These are phyloP conservation scores for Lactarius indigo DNA, from an alignment of 768 basidiomycete species.

Conservation along the genomic window DNA sequence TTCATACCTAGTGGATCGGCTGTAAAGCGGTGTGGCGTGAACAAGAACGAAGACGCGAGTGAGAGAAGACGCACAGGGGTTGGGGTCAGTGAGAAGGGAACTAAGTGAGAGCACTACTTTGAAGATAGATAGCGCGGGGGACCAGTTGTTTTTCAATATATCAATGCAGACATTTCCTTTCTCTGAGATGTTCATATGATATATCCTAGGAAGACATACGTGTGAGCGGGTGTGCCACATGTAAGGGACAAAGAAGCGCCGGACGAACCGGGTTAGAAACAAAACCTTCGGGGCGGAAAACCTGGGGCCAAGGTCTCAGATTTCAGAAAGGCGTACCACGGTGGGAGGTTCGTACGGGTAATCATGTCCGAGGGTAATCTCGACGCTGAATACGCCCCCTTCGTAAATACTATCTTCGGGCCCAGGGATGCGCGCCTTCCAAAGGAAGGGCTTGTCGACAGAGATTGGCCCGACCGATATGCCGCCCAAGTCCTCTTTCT, in stretches of 20 bases:
- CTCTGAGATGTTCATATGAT: constrained; percentile 89
- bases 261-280: constrained; percentile 66
- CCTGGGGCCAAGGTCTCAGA: constrained; percentile 35
- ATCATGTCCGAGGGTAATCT: constrained; percentile 62
- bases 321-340: background rate
- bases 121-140: constrained; percentile 87
- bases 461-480: constrained; percentile 64
- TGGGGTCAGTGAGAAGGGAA: constrained; percentile 89
- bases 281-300: constrained; percentile 78
- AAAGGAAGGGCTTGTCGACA: constrained; percentile 62
- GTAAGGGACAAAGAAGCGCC: constrained; percentile 25
- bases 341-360: constrained; percentile 59
- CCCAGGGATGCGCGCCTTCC: constrained; percentile 77
- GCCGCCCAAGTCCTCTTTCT: constrained; percentile 77
- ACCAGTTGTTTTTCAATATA: constrained; percentile 93
- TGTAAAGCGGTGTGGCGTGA: constrained; percentile 5
- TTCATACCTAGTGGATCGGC: constrained; percentile 26
- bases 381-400: constrained; percentile 68
- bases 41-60: background rate
- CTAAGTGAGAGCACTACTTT: constrained; percentile 94
- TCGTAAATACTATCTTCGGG: constrained; percentile 83
- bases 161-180: constrained; percentile 81
- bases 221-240: constrained; percentile 7
- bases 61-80: constrained; percentile 65
- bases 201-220: constrained; percentile 51